Conservation (phyloP, 2,329 filamentous ascomycete genomes). For the Helotiales sp. region DNA sequence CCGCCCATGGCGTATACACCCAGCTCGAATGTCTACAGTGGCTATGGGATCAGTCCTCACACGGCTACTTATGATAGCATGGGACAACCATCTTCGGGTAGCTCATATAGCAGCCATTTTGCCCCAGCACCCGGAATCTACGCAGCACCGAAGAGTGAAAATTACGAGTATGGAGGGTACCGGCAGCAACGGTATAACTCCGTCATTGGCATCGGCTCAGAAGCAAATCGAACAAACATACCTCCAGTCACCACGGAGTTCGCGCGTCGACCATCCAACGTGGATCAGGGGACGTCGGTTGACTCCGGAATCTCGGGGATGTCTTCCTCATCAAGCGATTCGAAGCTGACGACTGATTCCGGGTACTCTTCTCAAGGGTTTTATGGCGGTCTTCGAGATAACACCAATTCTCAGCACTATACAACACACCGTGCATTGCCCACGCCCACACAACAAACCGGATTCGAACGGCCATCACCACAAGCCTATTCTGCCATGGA, state of each 20-base stretch:
- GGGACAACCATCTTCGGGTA: constrained; percentile 12
- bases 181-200: constrained; percentile 29
- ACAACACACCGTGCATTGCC: constrained; percentile 27
- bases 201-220: constrained; percentile 24
- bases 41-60: constrained; percentile 23
- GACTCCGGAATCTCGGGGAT: constrained; percentile 29
- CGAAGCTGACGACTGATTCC: constrained; percentile 30
- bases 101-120: constrained; percentile 24
- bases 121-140: constrained; percentile 26
- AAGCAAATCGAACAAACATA: constrained; percentile 20
- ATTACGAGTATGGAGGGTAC: constrained; percentile 25
- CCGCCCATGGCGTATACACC: constrained; percentile 27
- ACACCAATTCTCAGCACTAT: constrained; percentile 21
- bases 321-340: constrained; percentile 26
- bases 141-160: constrained; percentile 26
- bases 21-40: constrained; percentile 19
- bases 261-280: constrained; percentile 26
- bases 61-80: constrained; percentile 25
- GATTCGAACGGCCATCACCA: constrained; percentile 21
- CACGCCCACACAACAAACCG: constrained; percentile 23
- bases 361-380: constrained; percentile 31
- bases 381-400: constrained; percentile 23
- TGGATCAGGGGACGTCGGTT: constrained; percentile 24
- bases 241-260: constrained; percentile 24
- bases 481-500: constrained; percentile 21